phyloP scores from a whole-genome alignment of 2,329 filamentous ascomycete species.

The Waltergamsia citrina region DNA sequence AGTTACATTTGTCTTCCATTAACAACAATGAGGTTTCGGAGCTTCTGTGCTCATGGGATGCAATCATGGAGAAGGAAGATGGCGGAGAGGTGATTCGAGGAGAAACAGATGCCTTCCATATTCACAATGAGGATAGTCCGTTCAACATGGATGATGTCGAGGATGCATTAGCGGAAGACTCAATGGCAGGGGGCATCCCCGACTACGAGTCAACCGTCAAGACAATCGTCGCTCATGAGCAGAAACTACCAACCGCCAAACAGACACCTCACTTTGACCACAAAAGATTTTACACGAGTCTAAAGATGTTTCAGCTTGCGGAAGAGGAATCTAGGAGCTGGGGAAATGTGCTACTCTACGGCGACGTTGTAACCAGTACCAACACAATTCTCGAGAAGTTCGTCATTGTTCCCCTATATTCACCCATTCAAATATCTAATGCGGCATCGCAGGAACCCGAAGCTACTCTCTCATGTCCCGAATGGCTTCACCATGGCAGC shows the following conservation, averaged over 20 bases:
- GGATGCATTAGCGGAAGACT: conserved; percentile 31
- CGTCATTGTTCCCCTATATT: conserved; percentile 7
- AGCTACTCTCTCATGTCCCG: conserved; percentile 65
- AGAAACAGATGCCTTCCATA: conserved; percentile 73
- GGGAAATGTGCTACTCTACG: conserved; percentile 74
- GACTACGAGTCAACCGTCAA: conserved; percentile 71
- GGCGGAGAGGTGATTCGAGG: conserved; percentile 66
- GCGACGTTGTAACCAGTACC: conserved; percentile 87
- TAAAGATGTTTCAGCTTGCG: conserved; percentile 53
- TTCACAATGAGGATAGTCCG: conserved; percentile 56
- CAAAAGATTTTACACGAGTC: conserved; percentile 62
- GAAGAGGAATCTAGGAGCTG: conserved; percentile 52
- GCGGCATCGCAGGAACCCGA: conserved; percentile 52
- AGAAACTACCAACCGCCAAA: conserved; percentile 55
- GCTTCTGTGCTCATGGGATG: conserved; percentile 55
- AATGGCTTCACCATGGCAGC: conserved; percentile 83
- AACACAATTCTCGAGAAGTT: conserved; percentile 89
- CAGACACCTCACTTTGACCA: conserved; percentile 85
- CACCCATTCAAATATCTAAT: neutral
- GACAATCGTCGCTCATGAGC: conserved; percentile 63
- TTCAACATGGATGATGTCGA: conserved; percentile 49
- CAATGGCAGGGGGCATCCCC: conserved; percentile 40
- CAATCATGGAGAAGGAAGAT: conserved; percentile 57
- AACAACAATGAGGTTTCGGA: conserved; percentile 55
- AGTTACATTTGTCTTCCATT: conserved; percentile 69